These are phyloP conservation scores for Syzygium syzygioides DNA, from an alignment of 441 rosid species.

Conservation along the genomic window DNA sequence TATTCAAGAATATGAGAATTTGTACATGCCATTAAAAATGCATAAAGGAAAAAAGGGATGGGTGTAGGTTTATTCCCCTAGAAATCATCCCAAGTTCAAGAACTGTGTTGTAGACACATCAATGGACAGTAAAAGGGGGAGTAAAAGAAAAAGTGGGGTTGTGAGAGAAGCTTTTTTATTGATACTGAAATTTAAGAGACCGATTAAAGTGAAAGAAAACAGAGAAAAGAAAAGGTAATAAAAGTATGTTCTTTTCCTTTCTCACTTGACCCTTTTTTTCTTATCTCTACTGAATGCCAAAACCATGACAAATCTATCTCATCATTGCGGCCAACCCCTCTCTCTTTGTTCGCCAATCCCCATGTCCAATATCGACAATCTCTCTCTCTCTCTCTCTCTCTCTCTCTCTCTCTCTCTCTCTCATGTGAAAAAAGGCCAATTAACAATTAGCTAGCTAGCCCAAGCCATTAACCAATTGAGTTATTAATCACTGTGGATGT, in stretches of 20 bases:
- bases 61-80: neutral
- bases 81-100: neutral
- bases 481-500: neutral
- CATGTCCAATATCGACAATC: constrained; percentile 2
- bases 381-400: neutral
- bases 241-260: constrained; percentile 12
- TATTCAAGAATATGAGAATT: neutral
- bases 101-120: neutral
- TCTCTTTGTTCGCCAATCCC: constrained; percentile 22
- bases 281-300: constrained; percentile 13
- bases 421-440: neutral
- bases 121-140: neutral
- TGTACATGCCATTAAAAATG: neutral
- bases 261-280: neutral
- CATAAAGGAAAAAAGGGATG: neutral
- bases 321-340: constrained; percentile 16
- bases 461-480: neutral
- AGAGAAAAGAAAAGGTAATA: neutral
- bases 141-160: neutral
- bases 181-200: neutral
- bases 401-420: neutral
- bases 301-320: constrained; percentile 10
- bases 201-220: neutral
- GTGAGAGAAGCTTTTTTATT: neutral
- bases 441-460: neutral